These are phyloP conservation scores for Fusarium pininemorale DNA, from an alignment of 2,329 filamentous ascomycete genomes.

Conservation along the genomic window DNA sequence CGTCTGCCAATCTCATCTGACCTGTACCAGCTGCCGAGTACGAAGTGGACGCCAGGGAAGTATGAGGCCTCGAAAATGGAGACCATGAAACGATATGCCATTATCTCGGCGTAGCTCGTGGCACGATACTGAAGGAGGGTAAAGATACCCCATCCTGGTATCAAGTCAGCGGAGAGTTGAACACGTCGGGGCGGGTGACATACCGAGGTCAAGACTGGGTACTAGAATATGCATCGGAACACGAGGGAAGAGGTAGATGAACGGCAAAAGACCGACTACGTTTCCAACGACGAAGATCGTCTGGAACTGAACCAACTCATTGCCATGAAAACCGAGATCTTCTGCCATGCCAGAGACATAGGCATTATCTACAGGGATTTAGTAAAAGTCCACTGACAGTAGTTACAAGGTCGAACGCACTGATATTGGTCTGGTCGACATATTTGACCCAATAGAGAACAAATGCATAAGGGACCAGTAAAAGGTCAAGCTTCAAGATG, in stretches of 20 bases:
- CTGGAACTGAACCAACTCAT: background rate
- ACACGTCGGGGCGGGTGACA: accelerated
- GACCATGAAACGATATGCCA: background rate
- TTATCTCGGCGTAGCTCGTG: background rate
- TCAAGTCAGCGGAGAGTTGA: background rate
- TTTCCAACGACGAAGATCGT: background rate
- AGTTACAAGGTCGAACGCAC: background rate
- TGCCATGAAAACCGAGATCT: background rate
- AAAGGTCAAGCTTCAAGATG: background rate
- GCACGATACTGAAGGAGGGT: background rate
- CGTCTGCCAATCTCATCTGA: background rate
- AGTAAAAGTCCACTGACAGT: too few relatives aligned
- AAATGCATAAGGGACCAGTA: background rate
- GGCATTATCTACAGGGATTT: background rate
- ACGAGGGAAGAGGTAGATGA: background rate
- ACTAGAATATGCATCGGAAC: background rate
- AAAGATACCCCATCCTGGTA: background rate
- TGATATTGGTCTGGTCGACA: background rate
- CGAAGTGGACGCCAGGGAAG: background rate
- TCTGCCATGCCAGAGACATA: background rate
- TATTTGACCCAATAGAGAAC: background rate
- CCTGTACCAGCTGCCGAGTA: background rate
- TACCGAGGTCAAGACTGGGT: background rate
- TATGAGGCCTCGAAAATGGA: background rate
- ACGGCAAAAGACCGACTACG: background rate